These are phyloP conservation scores for Cercospora sp. DNA, from an alignment of 2,329 filamentous ascomycete genomes.

Conservation along the genomic window DNA sequence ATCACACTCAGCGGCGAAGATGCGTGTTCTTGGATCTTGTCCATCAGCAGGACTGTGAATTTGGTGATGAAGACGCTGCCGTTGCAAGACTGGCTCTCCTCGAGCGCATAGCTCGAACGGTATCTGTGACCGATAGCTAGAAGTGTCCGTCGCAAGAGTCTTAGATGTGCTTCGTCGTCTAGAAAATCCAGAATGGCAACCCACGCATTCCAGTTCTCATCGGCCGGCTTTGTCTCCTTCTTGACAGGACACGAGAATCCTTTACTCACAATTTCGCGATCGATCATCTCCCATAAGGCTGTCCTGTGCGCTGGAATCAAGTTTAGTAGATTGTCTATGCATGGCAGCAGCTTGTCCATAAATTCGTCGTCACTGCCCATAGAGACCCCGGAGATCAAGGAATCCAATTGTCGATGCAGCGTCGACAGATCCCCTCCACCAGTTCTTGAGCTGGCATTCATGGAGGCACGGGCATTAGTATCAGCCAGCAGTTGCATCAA, in stretches of 20 bases:
- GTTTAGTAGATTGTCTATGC: slow-evolving; percentile 17
- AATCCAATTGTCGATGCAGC: not conserved
- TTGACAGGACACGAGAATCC: slow-evolving; percentile 21
- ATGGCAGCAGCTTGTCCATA: slow-evolving; percentile 9
- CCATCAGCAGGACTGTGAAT: not conserved
- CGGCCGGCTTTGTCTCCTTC: slow-evolving; percentile 17
- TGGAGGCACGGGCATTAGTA: slow-evolving; percentile 17
- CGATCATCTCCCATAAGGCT: slow-evolving; percentile 21
- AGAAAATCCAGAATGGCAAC: slow-evolving; percentile 22
- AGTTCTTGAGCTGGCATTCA: not conserved
- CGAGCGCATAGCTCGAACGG: not conserved
- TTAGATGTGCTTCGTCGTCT: slow-evolving; percentile 19
- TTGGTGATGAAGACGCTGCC: not conserved
- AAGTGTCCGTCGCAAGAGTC: slow-evolving; percentile 16
- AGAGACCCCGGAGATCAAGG: not conserved
- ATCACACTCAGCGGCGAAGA: slow-evolving; percentile 1
- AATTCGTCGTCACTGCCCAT: slow-evolving; percentile 5
- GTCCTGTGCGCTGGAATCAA: slow-evolving; percentile 11
- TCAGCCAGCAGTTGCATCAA: slow-evolving; percentile 58
- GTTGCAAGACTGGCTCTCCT: not conserved
- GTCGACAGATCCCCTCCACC: not conserved
- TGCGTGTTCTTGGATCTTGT: not conserved
- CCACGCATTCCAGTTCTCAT: slow-evolving; percentile 24
- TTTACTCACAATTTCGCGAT: slow-evolving; percentile 25
- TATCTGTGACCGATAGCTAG: slow-evolving; percentile 3